phyloP scores from a whole-genome alignment of 164 flowering plant genomes.

The Vitis vinifera region ASM3070453v1 NC_081812.1:19062001-19062500 shows the following conservation, averaged over 20 bases:
- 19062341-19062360: not conserved
- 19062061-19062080: slow-evolving; percentile 80
- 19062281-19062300: slow-evolving; percentile 13
- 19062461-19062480: not conserved
- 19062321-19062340: not conserved
- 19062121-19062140: slow-evolving; percentile 83
- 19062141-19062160: slow-evolving; percentile 84
- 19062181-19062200: slow-evolving; percentile 97
- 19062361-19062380: slow-evolving; percentile 11
- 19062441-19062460: slow-evolving; percentile 67
- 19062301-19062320: not conserved
- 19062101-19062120: slow-evolving; percentile 69
- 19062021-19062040: slow-evolving; percentile 50
- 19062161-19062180: slow-evolving; percentile 86
- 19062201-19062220: slow-evolving; percentile 84
- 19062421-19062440: slow-evolving; percentile 84
- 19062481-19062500: not conserved
- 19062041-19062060: slow-evolving; percentile 79
- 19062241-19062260: slow-evolving; percentile 73
- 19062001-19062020: not conserved
- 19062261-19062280: slow-evolving; percentile 79
- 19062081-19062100: slow-evolving; percentile 75
- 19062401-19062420: slow-evolving; percentile 60
- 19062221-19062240: slow-evolving; percentile 67
- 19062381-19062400: slow-evolving; percentile 82